Percentiles rank a stretch among this genome's conserved stretches.
Evolutionary conservation across 2,329 filamentous ascomycete species (phyloP).

Genomic region (Microdochium trichocladiopsis): DNA sequence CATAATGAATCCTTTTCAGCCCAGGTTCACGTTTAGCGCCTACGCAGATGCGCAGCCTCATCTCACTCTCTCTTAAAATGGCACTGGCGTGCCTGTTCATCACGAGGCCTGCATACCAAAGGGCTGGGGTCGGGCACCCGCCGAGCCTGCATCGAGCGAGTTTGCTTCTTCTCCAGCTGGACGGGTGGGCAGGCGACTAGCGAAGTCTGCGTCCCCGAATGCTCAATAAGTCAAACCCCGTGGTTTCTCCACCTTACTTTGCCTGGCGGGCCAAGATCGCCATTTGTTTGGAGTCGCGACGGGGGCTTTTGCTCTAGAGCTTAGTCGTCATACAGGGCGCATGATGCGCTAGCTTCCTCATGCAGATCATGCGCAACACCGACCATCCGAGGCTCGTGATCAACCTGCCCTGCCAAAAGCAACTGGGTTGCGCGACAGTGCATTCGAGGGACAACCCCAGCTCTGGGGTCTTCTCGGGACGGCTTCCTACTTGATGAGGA

Average conservation of each 20-base stretch:
- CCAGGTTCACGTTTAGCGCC: neutral
- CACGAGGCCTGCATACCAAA: neutral
- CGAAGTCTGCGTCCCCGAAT: neutral
- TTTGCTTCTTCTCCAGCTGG: neutral
- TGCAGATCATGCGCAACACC: neutral
- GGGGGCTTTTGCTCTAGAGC: neutral
- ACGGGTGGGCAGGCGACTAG: neutral
- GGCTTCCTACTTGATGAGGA: too few species aligned
- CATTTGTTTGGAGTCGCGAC: neutral
- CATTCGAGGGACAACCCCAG: too few species aligned
- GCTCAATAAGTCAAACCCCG: neutral
- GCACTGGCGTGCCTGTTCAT: neutral
- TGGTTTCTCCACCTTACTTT: neutral
- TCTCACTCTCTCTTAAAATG: neutral
- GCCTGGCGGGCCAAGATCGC: neutral
- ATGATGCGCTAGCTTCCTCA: neutral
- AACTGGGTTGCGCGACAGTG: neutral
- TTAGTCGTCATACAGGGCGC: neutral
- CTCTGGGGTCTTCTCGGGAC: too few species aligned
- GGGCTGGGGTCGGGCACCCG: neutral
- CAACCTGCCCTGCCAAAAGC: neutral
- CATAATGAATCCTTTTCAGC: neutral
- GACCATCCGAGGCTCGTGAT: neutral
- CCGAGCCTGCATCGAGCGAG: neutral
- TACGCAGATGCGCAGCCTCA: too few species aligned